phyloP scores from a whole-genome alignment of 2,329 filamentous ascomycete species.

The Monosporascus sp. region DNA sequence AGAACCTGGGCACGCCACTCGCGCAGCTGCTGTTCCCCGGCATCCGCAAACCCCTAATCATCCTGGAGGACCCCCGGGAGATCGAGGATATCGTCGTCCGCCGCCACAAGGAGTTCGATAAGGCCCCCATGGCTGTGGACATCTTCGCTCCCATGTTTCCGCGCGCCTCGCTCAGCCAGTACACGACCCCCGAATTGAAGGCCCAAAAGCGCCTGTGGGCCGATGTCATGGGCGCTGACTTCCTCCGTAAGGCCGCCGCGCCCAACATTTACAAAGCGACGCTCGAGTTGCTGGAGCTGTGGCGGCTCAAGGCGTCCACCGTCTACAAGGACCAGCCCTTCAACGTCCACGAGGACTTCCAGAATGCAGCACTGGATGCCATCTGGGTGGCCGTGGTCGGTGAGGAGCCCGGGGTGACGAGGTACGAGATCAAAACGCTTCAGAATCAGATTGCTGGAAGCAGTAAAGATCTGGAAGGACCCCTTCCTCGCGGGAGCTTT shows the following conservation, averaged over 20 bases:
- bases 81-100: conserved; percentile 16
- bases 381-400: conserved; percentile 33
- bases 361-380: conserved; percentile 29
- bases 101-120: conserved; percentile 24
- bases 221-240: conserved; percentile 24
- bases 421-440: conserved; percentile 15
- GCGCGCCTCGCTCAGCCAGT: conserved; percentile 18
- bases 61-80: conserved; percentile 13
- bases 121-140: conserved; percentile 15
- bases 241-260: conserved; percentile 22
- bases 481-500: conserved; percentile 7
- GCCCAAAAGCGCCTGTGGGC: conserved; percentile 23
- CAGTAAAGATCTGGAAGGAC: neutral
- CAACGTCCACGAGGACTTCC: conserved; percentile 26
- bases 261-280: conserved; percentile 19
- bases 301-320: conserved; percentile 16
- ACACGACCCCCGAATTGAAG: conserved; percentile 19
- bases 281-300: conserved; percentile 21
- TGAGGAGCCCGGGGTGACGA: conserved; percentile 24
- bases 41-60: conserved; percentile 13
- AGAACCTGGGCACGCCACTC: conserved; percentile 6
- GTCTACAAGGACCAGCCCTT: conserved; percentile 22
- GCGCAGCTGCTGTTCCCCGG: conserved; percentile 9
- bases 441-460: conserved; percentile 2
- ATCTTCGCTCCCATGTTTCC: conserved; percentile 22